These are phyloP conservation scores for Umbilicaria muhlenbergii DNA, from an alignment of 495 filamentous ascomycete genomes.

Conservation along the genomic window DNA sequence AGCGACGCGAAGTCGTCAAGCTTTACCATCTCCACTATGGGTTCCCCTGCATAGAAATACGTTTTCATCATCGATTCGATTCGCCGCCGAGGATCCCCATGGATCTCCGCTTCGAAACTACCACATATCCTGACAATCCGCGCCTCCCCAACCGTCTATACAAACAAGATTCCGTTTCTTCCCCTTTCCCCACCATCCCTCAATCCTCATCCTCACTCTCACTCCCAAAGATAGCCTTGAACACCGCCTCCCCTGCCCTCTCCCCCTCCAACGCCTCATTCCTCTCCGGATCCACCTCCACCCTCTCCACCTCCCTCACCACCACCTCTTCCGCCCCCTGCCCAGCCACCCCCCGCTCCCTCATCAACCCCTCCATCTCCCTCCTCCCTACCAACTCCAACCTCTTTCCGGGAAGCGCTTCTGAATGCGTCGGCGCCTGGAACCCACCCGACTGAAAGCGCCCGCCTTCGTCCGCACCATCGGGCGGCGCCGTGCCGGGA, in stretches of 20 bases:
- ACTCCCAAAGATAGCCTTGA: slow-evolving; percentile 87
- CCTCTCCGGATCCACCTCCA: slow-evolving; percentile 51
- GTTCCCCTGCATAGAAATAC: too few relatives aligned
- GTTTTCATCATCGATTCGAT: too few relatives aligned
- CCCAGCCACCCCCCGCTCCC: slow-evolving; percentile 16
- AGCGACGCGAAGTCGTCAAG: too few relatives aligned
- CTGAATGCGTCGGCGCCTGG: slow-evolving; percentile 5
- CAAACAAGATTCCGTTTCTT: too few relatives aligned
- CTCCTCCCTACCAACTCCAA: slow-evolving; percentile 28
- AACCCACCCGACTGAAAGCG: slow-evolving; percentile 9
- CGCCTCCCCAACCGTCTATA: too few relatives aligned
- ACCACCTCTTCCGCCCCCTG: slow-evolving; percentile 6
- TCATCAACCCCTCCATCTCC: slow-evolving; percentile 39
- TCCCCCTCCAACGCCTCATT: slow-evolving; percentile 80
- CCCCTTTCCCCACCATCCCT: neutral
- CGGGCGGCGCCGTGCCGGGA: slow-evolving; percentile 20
- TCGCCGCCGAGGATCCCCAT: too few relatives aligned
- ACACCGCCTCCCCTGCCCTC: slow-evolving; percentile 75
- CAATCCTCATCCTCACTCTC: slow-evolving; percentile 62
- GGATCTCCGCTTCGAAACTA: too few relatives aligned
- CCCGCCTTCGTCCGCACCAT: slow-evolving; percentile 10
- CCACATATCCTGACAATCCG: too few relatives aligned
- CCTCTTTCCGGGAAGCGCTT: slow-evolving; percentile 9
- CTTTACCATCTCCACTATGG: too few relatives aligned
- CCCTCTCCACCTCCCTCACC: slow-evolving; percentile 19